Base-by-base conservation (phyloP, 2,329 filamentous ascomycete species). In the Claviceps monticola region DNA sequence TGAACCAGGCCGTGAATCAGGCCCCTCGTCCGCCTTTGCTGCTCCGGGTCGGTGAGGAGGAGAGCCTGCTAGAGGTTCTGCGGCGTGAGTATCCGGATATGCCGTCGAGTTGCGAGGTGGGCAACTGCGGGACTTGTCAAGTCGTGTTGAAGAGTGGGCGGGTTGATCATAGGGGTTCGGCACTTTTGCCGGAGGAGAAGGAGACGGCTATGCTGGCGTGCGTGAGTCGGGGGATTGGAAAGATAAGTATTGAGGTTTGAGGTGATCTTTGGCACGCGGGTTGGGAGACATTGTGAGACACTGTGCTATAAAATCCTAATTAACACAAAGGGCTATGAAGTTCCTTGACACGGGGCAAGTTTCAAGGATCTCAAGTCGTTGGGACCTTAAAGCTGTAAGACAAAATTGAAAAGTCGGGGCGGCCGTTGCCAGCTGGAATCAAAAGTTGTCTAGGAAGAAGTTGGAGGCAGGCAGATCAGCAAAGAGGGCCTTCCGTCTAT, bases 71-170 rank as follows among this genome's bases (percentile, higher is more conserved):
- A 3, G 73, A 76, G 57, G 72, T 70, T 2, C 62, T 79, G 39
- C 66, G 68, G 54, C 62, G 62, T 34, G 61, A 70, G 47, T 71
- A 74, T 50, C 64, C 65, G 0, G 68, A 69, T 5, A 61, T 75
- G 2, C 63, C 71, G 1, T 75, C 71, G 16, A 75, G 72, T 55
- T 79, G 75, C 56, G 71, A 75, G 57, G 75, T 75, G 1, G 75
- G 75, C 0, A 78, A 76, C 54, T 78, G 75, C 50, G 75, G 72
- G 0, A 78, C 74, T 2, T 79, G 75, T 59, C 72, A 67, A 58
- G 61, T 78, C 17, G 57, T 50, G 2, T 55, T 78, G 37, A 68
- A 59, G 56, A 57, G 59, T 2, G 75, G 75, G 0, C 57, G 60
- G 36, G 71, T 77, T 2, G 68, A 75, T 19, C 75, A 78, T 57